These are phyloP conservation scores for Sporothrix dimorphospora DNA, from an alignment of 2,329 filamentous ascomycete species.

Conservation along the genomic window DNA sequence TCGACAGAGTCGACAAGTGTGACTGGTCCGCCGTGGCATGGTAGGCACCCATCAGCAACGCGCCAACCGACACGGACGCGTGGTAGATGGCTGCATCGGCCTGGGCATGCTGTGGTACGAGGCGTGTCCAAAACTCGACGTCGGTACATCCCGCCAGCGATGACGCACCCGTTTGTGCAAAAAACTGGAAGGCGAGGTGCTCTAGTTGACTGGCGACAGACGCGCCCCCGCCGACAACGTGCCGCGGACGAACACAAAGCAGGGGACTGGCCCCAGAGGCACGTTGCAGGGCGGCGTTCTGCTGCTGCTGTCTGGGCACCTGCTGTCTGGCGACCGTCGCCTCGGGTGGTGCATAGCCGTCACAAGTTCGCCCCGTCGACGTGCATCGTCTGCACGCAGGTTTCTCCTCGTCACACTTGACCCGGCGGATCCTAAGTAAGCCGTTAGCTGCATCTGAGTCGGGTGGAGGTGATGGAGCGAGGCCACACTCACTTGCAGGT, in stretches of 20 bases:
- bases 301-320: not conserved
- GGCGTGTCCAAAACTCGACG: constrained; percentile 19
- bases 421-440: constrained; percentile 1
- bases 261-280: not conserved
- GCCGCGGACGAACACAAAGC: not conserved
- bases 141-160: constrained; percentile 9
- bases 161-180: not conserved
- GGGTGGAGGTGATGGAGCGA: no score
- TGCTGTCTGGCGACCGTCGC: not conserved
- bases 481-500: constrained; percentile 24
- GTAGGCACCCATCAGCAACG: not conserved
- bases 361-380: constrained; percentile 17
- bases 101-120: constrained; percentile 14
- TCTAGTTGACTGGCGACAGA: not conserved
- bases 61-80: constrained; percentile 10
- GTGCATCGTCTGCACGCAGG: constrained; percentile 22
- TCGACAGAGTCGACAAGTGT: no score
- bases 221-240: not conserved
- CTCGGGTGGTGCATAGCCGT: constrained; percentile 16
- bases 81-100: constrained; percentile 16
- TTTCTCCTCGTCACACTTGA: constrained; percentile 23
- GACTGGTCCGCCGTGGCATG: not conserved
- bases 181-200: constrained; percentile 18
- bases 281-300: not conserved
- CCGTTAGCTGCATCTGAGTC: not conserved